Conservation (phyloP, 768 basidiomycete species). For the Kwoniella dejecticola region DNA sequence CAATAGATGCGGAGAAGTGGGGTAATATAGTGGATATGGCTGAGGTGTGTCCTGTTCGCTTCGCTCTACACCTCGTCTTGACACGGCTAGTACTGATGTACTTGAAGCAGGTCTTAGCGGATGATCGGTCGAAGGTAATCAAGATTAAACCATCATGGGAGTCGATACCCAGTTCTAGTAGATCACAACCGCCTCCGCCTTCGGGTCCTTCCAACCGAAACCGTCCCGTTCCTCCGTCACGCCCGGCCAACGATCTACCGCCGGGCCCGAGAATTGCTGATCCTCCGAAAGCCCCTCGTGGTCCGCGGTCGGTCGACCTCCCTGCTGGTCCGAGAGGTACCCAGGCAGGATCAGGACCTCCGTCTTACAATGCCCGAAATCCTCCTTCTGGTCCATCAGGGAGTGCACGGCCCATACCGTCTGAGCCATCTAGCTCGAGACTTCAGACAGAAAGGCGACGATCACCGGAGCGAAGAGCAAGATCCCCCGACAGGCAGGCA, state of each 20-base stretch:
- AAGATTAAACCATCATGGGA: slow-evolving; percentile 14
- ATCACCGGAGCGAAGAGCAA: not conserved
- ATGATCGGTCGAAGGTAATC: not conserved
- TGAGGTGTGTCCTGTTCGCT: slow-evolving; percentile 16
- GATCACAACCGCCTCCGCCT: not conserved
- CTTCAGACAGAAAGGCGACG: not conserved
- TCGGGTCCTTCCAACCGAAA: not conserved
- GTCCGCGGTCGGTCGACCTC: slow-evolving; percentile 1
- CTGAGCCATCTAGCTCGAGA: not conserved
- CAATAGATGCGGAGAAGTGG: slow-evolving; percentile 9
- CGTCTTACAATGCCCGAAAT: not conserved
- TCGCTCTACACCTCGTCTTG: not conserved
- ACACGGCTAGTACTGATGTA: not conserved
- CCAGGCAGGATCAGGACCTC: not conserved
- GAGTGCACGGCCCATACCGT: not conserved
- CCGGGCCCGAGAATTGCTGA: not conserved
- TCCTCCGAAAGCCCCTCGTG: slow-evolving; percentile 15
- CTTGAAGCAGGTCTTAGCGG: slow-evolving; percentile 15
- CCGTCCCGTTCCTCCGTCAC: not conserved
- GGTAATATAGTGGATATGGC: slow-evolving; percentile 31
- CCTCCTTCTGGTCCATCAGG: slow-evolving; percentile 6
- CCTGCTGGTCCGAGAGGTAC: slow-evolving; percentile 14
- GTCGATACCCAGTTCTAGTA: not conserved
- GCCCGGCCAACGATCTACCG: not conserved
- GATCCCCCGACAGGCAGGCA: not conserved